Evolutionary conservation across 2,329 filamentous ascomycete genomes (phyloP), one percentile per base, ranked within the genome.

Genomic region (Scopulariopsis brevicaulis): DNA sequence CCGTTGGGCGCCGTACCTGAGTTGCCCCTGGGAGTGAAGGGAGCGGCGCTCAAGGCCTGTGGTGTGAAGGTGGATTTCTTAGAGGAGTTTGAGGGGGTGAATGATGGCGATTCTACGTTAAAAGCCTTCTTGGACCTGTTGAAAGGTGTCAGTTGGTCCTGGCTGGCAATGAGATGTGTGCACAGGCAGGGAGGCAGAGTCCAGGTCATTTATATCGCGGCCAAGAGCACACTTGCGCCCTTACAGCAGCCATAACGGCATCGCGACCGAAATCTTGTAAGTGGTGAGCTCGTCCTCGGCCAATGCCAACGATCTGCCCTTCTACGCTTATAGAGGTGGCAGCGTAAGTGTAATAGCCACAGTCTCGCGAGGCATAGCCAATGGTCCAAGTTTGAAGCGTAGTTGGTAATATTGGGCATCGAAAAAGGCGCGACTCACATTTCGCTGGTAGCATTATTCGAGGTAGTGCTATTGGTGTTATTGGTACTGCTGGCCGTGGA

Each of bases 91-190:
- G 82, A 76, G 6, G 93, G 93, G 0, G 90, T 96, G 70, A 99
- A 99, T 54, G 93, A 90, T 14, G 94, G 93, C 10, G 94, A 97
- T 67, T 97, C 94, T 67, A 96, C 94, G 71, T 96, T 99, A 64
- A 99, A 79, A 32, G 87, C 78, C 71, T 91, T 94, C 72, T 90
- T 90, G 25, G 76, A 68, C 60, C 77, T 79, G 60, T 54, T 54
- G 52, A 10, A 6, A 20, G 15, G 25, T 32, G 52, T 54, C 22
- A 37, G 25, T 54, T 22, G 52, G 28, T 34, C 18, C 52, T 34
- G 2, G n/a, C 20, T 34, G 34, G 25, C 18, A 12, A 22, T 15
- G 24, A 24, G 46, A 50, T 24, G 11, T 24, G 22, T 40, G 12
- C 11, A 5, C 12, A 40, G 12, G 18, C 46, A 50, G 12, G 20